Evolutionary conservation across 805 yeast genomes (phyloP).

Genomic region (Metschnikowia lunata): DNA sequence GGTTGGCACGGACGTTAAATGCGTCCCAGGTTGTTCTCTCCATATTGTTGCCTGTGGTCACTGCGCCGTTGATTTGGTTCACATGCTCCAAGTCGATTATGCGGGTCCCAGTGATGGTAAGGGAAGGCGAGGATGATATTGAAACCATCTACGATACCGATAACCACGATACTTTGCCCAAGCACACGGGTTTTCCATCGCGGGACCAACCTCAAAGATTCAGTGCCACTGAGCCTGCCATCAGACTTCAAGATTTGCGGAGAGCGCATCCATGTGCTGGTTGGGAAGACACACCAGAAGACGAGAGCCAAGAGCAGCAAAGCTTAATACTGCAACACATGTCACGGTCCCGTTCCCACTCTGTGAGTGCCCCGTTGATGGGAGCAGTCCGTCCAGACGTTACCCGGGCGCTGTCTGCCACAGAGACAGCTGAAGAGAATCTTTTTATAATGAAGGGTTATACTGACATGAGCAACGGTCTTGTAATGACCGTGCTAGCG

Average conservation of each 20-base stretch:
- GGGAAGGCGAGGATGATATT: conserved; percentile 28
- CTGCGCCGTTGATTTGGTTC: conserved; percentile 83
- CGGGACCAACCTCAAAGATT: conserved; percentile 17
- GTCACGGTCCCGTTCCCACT: conserved; percentile 5
- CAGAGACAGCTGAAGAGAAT: conserved; percentile 16
- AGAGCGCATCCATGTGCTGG: conserved; percentile 41
- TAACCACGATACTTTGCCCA: background rate
- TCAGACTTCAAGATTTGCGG: conserved; percentile 36
- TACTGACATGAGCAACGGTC: conserved; percentile 70
- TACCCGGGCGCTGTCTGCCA: conserved; percentile 10
- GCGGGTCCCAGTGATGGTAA: conserved; percentile 45
- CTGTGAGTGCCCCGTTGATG: conserved; percentile 3
- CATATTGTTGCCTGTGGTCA: conserved; percentile 75
- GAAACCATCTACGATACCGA: conserved; percentile 18
- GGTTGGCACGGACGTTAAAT: conserved; percentile 70
- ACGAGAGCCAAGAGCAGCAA: conserved; percentile 15
- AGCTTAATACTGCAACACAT: conserved; percentile 11
- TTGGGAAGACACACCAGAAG: conserved; percentile 34
- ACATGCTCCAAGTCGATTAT: conserved; percentile 66
- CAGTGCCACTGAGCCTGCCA: conserved; percentile 37
- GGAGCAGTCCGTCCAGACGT: background rate
- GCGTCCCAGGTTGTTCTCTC: conserved; percentile 80
- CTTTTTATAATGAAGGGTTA: conserved; percentile 29
- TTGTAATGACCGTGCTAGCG: conserved; percentile 49
- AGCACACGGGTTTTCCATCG: conserved; percentile 4